Base-by-base conservation (phyloP, 1,139 yeast species). In the Magnusiomyces fungicola region DNA sequence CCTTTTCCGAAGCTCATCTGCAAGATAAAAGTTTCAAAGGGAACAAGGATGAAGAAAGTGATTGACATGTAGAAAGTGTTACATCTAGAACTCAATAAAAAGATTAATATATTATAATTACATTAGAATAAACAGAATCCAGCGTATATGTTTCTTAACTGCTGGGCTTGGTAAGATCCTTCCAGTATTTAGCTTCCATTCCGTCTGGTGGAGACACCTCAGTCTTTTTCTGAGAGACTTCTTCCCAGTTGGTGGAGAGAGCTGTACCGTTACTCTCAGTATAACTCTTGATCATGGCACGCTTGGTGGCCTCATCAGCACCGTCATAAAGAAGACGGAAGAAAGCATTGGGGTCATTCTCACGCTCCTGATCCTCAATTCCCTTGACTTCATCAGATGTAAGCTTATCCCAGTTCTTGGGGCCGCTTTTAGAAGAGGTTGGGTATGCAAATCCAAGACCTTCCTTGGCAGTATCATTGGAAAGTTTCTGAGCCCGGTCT, bases 211-310 rank as follows among this genome's bases (percentile, higher is more conserved):
- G 92, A 37, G 76, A 68, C 2, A 85, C 77, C 57, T 84, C 88
- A 50, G 83, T 86, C 33, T 68, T 74, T 56, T 79, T 80, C 47
- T 74, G 71, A 46, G 78, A 73, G 2, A 95, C 97, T 53, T 88
- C 96, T n/a, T 71, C 77, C 99, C 99, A 94, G 63, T 87, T 85
- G 5, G 98, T 94, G 46, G 95, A 87, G 54, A 94, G 71, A 1
- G 95, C 81, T 0, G 98, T 94, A 19, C 99, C 99, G 57, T 86
- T 85, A 58, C 96, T 86, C 67, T 94, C 97, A n/a, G 80, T 74
- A 61, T 79, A 92, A 48, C 96, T 87, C 69, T 94, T 94, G 94
- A 88, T 85, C 97, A 94, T 94, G 1, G 99, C 99, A 51, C 95
- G 75, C 58, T 74, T 74, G 0, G 96, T 83, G 61, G 92, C 96